These are phyloP conservation scores for Prunus mume DNA, from an alignment of 306 rosid genomes.

Conservation along the genomic window DNA sequence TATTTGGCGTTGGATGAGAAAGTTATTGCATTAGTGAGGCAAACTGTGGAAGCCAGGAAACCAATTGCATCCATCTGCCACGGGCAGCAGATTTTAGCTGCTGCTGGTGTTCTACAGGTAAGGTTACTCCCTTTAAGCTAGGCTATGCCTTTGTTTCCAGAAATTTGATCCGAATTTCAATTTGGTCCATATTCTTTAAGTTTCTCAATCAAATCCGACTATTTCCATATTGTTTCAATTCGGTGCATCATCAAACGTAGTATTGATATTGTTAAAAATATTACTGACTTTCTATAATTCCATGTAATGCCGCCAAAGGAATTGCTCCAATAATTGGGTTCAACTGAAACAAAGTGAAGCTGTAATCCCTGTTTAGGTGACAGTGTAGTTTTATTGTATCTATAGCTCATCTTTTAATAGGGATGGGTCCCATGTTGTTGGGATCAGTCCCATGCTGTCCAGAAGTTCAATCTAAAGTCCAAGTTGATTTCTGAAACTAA, in stretches of 20 bases:
- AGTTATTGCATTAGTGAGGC: conserved; percentile 39
- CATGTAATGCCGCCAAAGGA: too few species aligned
- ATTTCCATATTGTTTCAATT: too few species aligned
- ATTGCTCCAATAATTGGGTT: too few species aligned
- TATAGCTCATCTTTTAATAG: too few species aligned
- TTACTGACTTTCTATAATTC: too few species aligned
- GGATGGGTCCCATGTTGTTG: too few species aligned
- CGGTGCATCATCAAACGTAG: not conserved
- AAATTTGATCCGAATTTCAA: not conserved
- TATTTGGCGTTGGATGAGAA: conserved; percentile 42
- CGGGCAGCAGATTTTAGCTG: conserved; percentile 81
- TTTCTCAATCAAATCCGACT: not conserved
- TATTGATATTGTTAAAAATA: not conserved
- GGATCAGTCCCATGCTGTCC: too few species aligned
- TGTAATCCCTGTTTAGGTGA: too few species aligned
- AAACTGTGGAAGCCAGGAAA: conserved; percentile 43
- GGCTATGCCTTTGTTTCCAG: not conserved
- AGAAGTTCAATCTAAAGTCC: too few species aligned
- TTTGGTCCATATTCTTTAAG: not conserved
- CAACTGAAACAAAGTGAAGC: too few species aligned
- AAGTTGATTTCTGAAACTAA: too few species aligned
- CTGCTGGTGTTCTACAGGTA: conserved; percentile 86
- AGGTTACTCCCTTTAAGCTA: not conserved
- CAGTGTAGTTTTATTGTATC: too few species aligned
- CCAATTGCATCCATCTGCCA: conserved; percentile 62